These are phyloP conservation scores for Cardamine resedifolia DNA, from an alignment of 345 rosid genomes.

Conservation along the genomic window DNA sequence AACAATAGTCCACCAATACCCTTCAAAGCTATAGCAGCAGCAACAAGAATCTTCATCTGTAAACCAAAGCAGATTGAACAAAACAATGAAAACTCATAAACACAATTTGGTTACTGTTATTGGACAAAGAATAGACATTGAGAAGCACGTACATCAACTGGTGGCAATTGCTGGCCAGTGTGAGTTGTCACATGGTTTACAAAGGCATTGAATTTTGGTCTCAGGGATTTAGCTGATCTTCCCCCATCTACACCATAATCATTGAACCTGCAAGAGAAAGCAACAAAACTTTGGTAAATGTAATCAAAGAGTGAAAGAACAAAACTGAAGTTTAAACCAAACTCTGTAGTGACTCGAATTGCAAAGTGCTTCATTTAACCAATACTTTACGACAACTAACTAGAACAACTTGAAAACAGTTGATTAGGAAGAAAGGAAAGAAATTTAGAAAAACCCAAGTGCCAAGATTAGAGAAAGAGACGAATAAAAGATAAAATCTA, in stretches of 20 bases:
- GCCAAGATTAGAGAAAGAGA: not conserved
- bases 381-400: no score
- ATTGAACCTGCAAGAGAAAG: slow-evolving; percentile 48
- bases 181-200: slow-evolving; percentile 44
- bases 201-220: slow-evolving; percentile 49
- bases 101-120: not conserved
- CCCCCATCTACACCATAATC: slow-evolving; percentile 69
- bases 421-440: not conserved
- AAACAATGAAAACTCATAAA: slow-evolving; percentile 8
- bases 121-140: not conserved
- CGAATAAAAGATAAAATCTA: not conserved
- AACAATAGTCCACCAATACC: slow-evolving; percentile 70
- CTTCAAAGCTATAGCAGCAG: slow-evolving; percentile 55
- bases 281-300: not conserved
- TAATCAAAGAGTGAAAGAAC: not conserved
- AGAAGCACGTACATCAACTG: slow-evolving; percentile 43
- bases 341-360: not conserved
- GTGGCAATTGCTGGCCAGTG: slow-evolving; percentile 57
- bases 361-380: not conserved
- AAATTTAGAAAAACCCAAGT: not conserved
- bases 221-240: slow-evolving; percentile 47
- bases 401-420: not conserved
- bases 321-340: not conserved
- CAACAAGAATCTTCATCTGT: slow-evolving; percentile 53
- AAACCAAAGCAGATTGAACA: slow-evolving; percentile 3